Percentiles rank a stretch among this genome's conserved stretches.
Conservation (phyloP, 352 stramenopile genomes). For the Phytophthora pseudosyringae region DNA sequence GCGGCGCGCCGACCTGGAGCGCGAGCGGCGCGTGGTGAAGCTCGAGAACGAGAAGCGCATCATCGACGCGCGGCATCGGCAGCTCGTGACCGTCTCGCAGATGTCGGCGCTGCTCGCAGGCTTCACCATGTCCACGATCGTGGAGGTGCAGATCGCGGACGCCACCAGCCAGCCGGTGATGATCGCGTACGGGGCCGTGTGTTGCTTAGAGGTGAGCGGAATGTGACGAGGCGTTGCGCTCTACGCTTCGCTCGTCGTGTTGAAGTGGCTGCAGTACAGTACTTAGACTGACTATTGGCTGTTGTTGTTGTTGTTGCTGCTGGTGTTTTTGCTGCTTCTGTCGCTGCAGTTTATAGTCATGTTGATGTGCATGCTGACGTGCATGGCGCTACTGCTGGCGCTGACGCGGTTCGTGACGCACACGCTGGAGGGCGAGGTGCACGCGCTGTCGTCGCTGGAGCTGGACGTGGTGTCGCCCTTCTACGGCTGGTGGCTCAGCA, state of each 20-base stretch:
- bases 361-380: conserved; percentile 81
- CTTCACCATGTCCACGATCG: conserved; percentile 79
- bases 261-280: conserved; percentile 5
- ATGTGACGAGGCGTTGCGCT: conserved; percentile 5
- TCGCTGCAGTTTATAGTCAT: conserved; percentile 71
- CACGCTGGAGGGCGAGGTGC: conserved; percentile 73
- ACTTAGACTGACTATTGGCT: conserved; percentile 11
- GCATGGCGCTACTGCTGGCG: conserved; percentile 68
- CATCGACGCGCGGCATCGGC: conserved; percentile 74
- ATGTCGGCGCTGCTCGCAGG: conserved; percentile 68
- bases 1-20: conserved; percentile 72
- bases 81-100: conserved; percentile 71
- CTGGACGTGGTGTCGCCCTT: conserved; percentile 81
- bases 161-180: conserved; percentile 56
- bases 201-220: conserved; percentile 53
- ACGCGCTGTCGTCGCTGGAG: conserved; percentile 56
- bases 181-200: conserved; percentile 60
- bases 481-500: conserved; percentile 73
- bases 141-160: conserved; percentile 67
- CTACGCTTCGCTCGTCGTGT: background rate
- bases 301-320: conserved; percentile 7
- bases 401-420: conserved; percentile 81
- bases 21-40: conserved; percentile 72
- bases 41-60: conserved; percentile 86
- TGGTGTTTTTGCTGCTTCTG: background rate